Evolutionary conservation across 352 stramenopile species (phyloP).

Genomic region (Globisporangium cederbergense): DNA sequence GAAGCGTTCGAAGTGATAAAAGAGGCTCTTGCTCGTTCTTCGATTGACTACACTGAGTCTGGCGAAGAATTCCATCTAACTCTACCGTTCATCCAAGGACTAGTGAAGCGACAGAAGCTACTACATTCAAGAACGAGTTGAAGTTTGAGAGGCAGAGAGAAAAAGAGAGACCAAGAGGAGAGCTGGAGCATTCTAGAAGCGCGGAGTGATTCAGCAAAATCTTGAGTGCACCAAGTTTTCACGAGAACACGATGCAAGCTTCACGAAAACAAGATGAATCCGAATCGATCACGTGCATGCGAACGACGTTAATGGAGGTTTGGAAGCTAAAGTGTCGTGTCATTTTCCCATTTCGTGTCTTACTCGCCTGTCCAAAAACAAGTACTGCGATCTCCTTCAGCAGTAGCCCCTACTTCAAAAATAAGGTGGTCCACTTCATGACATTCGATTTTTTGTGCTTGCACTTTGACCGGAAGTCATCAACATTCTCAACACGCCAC

Average conservation of each 20-base stretch:
- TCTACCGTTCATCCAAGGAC: neutral
- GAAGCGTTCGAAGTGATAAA: neutral
- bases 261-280: neutral
- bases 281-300: neutral
- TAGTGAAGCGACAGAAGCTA: neutral
- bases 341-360: neutral
- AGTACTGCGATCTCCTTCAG: neutral
- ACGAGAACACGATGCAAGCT: neutral
- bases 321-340: neutral
- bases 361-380: neutral
- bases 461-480: neutral
- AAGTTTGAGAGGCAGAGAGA: neutral
- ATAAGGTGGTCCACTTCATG: neutral
- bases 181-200: neutral
- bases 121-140: neutral
- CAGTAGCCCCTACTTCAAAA: neutral
- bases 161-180: neutral
- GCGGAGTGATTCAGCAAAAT: neutral
- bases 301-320: neutral
- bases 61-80: neutral
- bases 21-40: neutral
- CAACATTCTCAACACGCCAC: neutral
- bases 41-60: neutral
- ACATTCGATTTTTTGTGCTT: neutral
- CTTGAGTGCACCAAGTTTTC: neutral